A percentile compares a stretch with the other conserved stretches of the same genome.
Evolutionary conservation across 495 filamentous ascomycete genomes (phyloP).

Genomic region (Penicillium paradoxum): DNA sequence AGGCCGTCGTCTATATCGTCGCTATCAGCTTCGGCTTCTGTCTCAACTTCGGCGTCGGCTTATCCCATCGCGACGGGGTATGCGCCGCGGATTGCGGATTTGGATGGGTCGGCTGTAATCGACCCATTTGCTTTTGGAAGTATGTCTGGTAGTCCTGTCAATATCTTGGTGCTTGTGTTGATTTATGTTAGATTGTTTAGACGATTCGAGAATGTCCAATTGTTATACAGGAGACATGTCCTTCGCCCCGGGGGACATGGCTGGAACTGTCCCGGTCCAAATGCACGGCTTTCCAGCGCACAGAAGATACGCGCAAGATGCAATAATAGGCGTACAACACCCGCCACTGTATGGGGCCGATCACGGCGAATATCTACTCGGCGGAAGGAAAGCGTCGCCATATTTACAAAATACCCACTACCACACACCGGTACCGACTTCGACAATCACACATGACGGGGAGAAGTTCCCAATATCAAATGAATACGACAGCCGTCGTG

Average conservation of each 20-base stretch:
- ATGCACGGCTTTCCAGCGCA: slow-evolving; percentile 8
- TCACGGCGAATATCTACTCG: not conserved
- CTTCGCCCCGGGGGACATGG: slow-evolving; percentile 9
- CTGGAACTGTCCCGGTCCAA: not conserved
- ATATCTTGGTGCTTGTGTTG: not conserved
- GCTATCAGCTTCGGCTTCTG: not conserved
- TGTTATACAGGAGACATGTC: slow-evolving; percentile 10
- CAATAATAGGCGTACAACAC: not conserved
- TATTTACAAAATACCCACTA: not conserved
- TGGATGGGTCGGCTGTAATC: not conserved
- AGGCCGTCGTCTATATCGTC: not conserved
- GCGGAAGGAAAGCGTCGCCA: not conserved
- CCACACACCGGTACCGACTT: not conserved
- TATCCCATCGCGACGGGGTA: slow-evolving; percentile 11
- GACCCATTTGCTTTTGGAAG: not conserved
- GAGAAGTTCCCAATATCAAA: not conserved
- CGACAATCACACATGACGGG: not conserved
- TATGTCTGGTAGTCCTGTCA: not conserved
- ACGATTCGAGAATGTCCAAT: slow-evolving; percentile 6
- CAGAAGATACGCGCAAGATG: not conserved
- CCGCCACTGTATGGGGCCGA: not conserved
- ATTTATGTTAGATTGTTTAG: slow-evolving; percentile 5
- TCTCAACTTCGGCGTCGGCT: not conserved
- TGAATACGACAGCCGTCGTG: not conserved
- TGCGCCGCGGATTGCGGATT: slow-evolving; percentile 9